Evolutionary conservation across 768 basidiomycete species (phyloP).

Genomic region (Melanogaster broomeanus): DNA sequence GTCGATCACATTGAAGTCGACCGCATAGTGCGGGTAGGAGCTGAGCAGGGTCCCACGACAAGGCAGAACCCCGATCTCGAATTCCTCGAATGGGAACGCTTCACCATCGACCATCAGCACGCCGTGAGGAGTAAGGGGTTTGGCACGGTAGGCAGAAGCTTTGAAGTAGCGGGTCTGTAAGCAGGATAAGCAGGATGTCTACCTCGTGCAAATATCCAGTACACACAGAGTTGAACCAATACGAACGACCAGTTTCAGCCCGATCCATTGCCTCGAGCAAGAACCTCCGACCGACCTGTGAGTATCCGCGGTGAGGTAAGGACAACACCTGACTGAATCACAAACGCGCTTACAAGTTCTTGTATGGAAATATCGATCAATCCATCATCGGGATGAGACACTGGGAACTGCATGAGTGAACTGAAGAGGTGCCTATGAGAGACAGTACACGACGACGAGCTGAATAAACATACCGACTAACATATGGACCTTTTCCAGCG

Average conservation of each 20-base stretch:
- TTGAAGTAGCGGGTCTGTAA: conserved; percentile 70
- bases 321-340: not conserved
- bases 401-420: conserved; percentile 82
- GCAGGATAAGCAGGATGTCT: conserved; percentile 9
- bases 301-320: conserved; percentile 1
- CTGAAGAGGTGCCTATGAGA: conserved; percentile 31
- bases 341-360: conserved; percentile 47
- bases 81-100: conserved; percentile 69
- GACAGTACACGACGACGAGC: not conserved
- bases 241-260: conserved; percentile 60
- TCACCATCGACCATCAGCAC: conserved; percentile 79
- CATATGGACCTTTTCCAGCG: conserved; percentile 80
- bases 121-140: conserved; percentile 55
- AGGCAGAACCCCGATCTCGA: conserved; percentile 75
- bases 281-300: conserved; percentile 42
- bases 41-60: conserved; percentile 67
- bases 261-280: conserved; percentile 57
- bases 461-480: conserved; percentile 49
- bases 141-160: conserved; percentile 71
- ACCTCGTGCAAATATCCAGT: not conserved
- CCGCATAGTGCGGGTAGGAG: conserved; percentile 53
- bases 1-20: conserved; percentile 44
- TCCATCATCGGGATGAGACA: conserved; percentile 78
- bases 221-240: conserved; percentile 62
- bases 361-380: conserved; percentile 72